These are phyloP conservation scores for Pichia nanzhaoensis DNA, from an alignment of 805 yeast genomes.

Conservation along the genomic window DNA sequence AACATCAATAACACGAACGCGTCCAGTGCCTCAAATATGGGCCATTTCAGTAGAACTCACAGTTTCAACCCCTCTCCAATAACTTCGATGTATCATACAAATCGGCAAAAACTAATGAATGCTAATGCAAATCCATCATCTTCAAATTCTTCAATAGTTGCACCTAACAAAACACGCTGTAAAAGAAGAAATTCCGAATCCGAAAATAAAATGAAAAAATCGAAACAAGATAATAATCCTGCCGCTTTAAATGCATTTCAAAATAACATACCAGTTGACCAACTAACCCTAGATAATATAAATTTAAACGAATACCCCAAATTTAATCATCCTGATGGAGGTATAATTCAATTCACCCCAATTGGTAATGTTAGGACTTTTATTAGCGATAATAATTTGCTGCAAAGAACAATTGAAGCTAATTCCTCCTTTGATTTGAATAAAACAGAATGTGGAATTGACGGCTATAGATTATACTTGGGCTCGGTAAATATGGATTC, in stretches of 20 bases:
- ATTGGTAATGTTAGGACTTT: constrained; percentile 51
- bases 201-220: constrained; percentile 27
- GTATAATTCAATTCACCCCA: constrained; percentile 54
- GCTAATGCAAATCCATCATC: constrained; percentile 10
- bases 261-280: constrained; percentile 9
- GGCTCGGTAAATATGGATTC: constrained; percentile 21
- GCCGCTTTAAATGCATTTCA: constrained; percentile 18
- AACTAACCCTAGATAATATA: constrained; percentile 24
- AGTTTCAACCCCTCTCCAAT: constrained; percentile 4
- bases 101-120: constrained; percentile 14
- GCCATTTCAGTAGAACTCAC: neutral
- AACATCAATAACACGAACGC: neutral
- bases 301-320: constrained; percentile 44
- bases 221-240: constrained; percentile 22
- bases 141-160: neutral
- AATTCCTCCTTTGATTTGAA: constrained; percentile 30
- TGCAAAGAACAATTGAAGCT: constrained; percentile 44
- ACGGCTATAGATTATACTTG: constrained; percentile 30
- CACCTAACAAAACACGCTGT: constrained; percentile 12
- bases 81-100: constrained; percentile 12
- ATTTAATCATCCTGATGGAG: constrained; percentile 57
- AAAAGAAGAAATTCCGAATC: constrained; percentile 35
- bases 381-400: constrained; percentile 37
- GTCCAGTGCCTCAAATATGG: neutral
- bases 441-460: constrained; percentile 29